These are phyloP conservation scores for Ascosphaera apis DNA, from an alignment of 2,329 filamentous ascomycete species.

Conservation along the genomic window DNA sequence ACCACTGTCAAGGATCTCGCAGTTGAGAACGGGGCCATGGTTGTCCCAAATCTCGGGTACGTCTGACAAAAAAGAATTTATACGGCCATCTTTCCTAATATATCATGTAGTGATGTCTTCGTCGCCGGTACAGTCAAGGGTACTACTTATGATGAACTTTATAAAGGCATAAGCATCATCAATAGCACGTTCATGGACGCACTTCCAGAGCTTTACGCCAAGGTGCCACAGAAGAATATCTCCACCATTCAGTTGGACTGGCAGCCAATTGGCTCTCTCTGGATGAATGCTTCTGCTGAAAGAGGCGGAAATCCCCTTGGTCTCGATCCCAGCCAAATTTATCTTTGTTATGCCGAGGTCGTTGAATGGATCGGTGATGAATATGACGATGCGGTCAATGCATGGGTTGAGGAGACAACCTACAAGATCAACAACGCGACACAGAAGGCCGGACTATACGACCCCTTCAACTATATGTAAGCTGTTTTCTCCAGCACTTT, in stretches of 20 bases:
- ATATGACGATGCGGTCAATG: constrained; percentile 11
- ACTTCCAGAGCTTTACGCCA: constrained; percentile 16
- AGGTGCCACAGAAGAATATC: constrained; percentile 14
- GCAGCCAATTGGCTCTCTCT: constrained; percentile 16
- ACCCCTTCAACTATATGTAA: constrained; percentile 13
- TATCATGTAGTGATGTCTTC: constrained; percentile 13
- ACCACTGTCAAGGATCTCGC: constrained; percentile 16
- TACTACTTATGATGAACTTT: constrained; percentile 10
- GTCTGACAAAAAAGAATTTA: no score
- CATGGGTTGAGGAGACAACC: constrained; percentile 13
- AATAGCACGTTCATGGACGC: constrained; percentile 18
- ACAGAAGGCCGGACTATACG: neutral
- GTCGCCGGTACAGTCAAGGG: constrained; percentile 13
- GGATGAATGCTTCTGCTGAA: constrained; percentile 9
- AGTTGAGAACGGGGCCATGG: constrained; percentile 12
- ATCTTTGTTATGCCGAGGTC: constrained; percentile 17
- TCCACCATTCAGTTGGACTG: constrained; percentile 20
- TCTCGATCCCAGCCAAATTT: constrained; percentile 11
- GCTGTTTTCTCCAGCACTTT: neutral
- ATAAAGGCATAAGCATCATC: constrained; percentile 16
- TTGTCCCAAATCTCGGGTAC: constrained; percentile 15
- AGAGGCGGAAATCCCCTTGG: constrained; percentile 1
- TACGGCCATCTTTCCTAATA: constrained; percentile 3
- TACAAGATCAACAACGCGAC: constrained; percentile 7
- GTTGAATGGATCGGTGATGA: constrained; percentile 9